Evolutionary conservation across 2,329 filamentous ascomycete species (phyloP).

Genomic region (Phyllosticta citribraziliensis): DNA sequence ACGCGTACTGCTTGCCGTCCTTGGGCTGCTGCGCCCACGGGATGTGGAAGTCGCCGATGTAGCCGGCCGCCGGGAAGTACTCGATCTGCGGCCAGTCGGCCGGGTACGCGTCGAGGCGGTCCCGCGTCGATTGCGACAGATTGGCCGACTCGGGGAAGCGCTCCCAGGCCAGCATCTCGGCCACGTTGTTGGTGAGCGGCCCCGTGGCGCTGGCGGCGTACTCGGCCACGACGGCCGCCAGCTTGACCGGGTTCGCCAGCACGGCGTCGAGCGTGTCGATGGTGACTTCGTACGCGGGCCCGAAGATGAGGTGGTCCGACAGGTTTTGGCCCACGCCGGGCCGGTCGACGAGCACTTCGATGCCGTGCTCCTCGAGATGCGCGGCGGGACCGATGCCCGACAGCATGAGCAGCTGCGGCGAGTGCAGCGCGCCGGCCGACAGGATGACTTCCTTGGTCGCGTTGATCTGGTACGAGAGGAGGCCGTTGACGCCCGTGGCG

Average conservation of each 20-base stretch:
- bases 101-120: not conserved
- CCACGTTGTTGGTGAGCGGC: conserved; percentile 15
- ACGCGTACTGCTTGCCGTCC: conserved; percentile 23
- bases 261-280: conserved; percentile 14
- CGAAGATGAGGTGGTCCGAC: conserved; percentile 22
- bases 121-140: conserved; percentile 10
- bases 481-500: not conserved
- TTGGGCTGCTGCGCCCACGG: conserved; percentile 17
- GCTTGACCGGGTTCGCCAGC: conserved; percentile 14
- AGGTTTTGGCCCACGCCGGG: conserved; percentile 21
- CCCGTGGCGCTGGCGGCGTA: conserved; percentile 13
- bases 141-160: not conserved
- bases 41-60: conserved; percentile 15
- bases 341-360: conserved; percentile 16
- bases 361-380: conserved; percentile 14
- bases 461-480: conserved; percentile 12
- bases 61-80: conserved; percentile 16
- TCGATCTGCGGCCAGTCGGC: conserved; percentile 18
- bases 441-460: conserved; percentile 35
- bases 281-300: conserved; percentile 16
- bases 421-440: conserved; percentile 34
- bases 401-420: conserved; percentile 31
- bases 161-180: conserved; percentile 20
- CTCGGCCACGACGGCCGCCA: conserved; percentile 14
- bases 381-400: conserved; percentile 26